A percentile compares a stretch with the other conserved stretches of the same genome.
phyloP scores from a whole-genome alignment of 1,284 basidiomycete species.

The Bjerkandera adusta region DNA sequence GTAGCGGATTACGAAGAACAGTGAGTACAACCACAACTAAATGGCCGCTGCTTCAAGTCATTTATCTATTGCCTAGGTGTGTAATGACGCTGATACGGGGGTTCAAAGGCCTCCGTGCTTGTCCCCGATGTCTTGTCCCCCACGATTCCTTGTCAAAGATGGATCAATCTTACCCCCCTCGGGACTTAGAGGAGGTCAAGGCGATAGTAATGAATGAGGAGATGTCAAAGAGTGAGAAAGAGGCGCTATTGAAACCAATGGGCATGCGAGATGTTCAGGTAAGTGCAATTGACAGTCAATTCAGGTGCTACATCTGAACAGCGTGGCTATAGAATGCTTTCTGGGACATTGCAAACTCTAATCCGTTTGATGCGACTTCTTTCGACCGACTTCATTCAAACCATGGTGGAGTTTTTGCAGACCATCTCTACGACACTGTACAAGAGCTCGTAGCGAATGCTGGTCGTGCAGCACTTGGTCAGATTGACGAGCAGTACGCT shows the following conservation, averaged over 20 bases:
- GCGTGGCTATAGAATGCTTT: slow-evolving; percentile 15
- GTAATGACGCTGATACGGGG: slow-evolving; percentile 12
- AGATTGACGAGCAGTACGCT: slow-evolving; percentile 9
- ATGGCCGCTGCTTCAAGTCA: not conserved
- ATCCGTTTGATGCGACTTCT: slow-evolving; percentile 11
- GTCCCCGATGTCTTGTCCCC: slow-evolving; percentile 9
- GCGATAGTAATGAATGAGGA: not conserved
- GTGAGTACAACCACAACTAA: slow-evolving; percentile 36
- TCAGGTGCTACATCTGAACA: not conserved
- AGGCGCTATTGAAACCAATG: slow-evolving; percentile 3
- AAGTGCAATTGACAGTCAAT: not conserved
- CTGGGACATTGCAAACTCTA: slow-evolving; percentile 11
- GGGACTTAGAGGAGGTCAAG: not conserved
- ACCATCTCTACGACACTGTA: slow-evolving; percentile 11
- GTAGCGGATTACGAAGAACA: slow-evolving; percentile 38
- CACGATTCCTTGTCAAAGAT: not conserved
- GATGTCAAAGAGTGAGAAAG: not conserved
- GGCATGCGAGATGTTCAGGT: slow-evolving; percentile 9
- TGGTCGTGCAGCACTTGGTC: not conserved
- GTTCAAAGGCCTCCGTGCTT: slow-evolving; percentile 7
- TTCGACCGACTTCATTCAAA: slow-evolving; percentile 16
- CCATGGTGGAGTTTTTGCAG: slow-evolving; percentile 8
- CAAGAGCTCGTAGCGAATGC: slow-evolving; percentile 1
- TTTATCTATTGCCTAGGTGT: slow-evolving; percentile 5
- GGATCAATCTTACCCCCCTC: not conserved